Percentiles rank a stretch among this genome's conserved stretches.
phyloP scores from a whole-genome alignment of 2,329 filamentous ascomycete genomes.

The Ophiosphaerella herpotricha region DNA sequence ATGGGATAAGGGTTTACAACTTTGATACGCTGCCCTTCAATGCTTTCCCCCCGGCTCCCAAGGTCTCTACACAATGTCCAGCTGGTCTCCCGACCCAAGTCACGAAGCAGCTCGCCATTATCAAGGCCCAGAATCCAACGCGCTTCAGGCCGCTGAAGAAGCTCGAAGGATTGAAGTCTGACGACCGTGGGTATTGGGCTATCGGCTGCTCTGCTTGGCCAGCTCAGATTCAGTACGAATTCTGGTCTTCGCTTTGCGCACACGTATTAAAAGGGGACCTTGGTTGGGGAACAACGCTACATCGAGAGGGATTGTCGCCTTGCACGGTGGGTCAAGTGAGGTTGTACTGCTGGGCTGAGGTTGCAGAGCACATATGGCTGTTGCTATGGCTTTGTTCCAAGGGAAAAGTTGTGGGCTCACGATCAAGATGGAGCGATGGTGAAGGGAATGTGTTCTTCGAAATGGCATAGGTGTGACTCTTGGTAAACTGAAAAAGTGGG shows the following conservation, averaged over 20 bases:
- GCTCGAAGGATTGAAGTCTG: conserved; percentile 55
- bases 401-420: conserved; percentile 62
- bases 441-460: conserved; percentile 61
- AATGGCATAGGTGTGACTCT: conserved; percentile 35
- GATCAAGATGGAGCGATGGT: conserved; percentile 69
- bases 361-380: conserved; percentile 74
- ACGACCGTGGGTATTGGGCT: conserved; percentile 81
- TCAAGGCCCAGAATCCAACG: conserved; percentile 34
- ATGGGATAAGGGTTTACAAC: conserved; percentile 7
- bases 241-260: conserved; percentile 67
- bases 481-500: too few relatives aligned
- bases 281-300: conserved; percentile 70
- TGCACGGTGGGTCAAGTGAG: conserved; percentile 54
- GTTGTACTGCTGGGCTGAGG: conserved; percentile 78
- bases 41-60: conserved; percentile 31
- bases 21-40: conserved; percentile 29
- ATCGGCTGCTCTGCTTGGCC: conserved; percentile 65
- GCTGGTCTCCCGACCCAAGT: conserved; percentile 32
- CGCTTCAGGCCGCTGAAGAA: conserved; percentile 45
- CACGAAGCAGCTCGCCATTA: conserved; percentile 26
- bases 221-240: conserved; percentile 51
- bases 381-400: conserved; percentile 74
- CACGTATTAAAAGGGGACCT: conserved; percentile 63
- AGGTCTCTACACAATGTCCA: conserved; percentile 23
- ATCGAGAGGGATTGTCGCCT: conserved; percentile 38